These are phyloP conservation scores for Helminthosporium solani DNA, from an alignment of 2,329 filamentous ascomycete genomes.

Conservation along the genomic window DNA sequence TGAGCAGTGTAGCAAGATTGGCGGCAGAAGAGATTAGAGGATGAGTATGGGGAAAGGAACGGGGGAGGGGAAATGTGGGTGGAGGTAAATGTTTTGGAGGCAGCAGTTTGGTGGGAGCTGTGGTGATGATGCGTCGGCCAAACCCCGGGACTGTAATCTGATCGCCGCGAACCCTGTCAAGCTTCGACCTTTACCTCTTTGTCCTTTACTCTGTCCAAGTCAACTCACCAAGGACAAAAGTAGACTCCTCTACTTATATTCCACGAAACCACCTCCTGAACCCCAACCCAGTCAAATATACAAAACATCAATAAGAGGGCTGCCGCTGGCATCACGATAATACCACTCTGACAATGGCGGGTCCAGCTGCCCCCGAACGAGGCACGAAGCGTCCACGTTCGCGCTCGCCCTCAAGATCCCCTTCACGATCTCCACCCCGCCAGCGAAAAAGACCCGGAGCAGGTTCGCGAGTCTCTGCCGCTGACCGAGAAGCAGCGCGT, in stretches of 20 bases:
- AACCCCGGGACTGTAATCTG: constrained; percentile 4
- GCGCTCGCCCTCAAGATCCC: constrained; percentile 33
- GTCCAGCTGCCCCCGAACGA: constrained; percentile 15
- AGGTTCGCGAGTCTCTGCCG: constrained; percentile 61
- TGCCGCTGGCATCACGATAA: too few relatives aligned
- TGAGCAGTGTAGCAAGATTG: constrained; percentile 13
- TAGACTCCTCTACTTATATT: too few relatives aligned
- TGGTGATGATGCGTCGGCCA: constrained; percentile 9
- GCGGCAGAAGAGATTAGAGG: constrained; percentile 6
- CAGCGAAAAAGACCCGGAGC: constrained; percentile 63
- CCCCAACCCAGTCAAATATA: too few relatives aligned
- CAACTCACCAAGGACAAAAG: too few relatives aligned
- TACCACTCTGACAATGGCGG: too few relatives aligned
- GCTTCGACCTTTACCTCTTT: not conserved
- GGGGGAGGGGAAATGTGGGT: too few relatives aligned
- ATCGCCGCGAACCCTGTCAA: not conserved
- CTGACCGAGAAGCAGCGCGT: constrained; percentile 67
- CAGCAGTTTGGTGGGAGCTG: constrained; percentile 6
- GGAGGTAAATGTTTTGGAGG: constrained; percentile 6
- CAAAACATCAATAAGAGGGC: too few relatives aligned
- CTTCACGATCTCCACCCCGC: constrained; percentile 52
- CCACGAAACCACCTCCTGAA: not conserved
- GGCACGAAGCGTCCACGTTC: constrained; percentile 36
- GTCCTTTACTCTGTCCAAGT: not conserved
- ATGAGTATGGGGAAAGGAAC: constrained; percentile 6